A percentile compares a stretch with the other conserved stretches of the same genome.
Conservation (phyloP, 2,329 filamentous ascomycete genomes). For the Harringtonia lauricola region DNA sequence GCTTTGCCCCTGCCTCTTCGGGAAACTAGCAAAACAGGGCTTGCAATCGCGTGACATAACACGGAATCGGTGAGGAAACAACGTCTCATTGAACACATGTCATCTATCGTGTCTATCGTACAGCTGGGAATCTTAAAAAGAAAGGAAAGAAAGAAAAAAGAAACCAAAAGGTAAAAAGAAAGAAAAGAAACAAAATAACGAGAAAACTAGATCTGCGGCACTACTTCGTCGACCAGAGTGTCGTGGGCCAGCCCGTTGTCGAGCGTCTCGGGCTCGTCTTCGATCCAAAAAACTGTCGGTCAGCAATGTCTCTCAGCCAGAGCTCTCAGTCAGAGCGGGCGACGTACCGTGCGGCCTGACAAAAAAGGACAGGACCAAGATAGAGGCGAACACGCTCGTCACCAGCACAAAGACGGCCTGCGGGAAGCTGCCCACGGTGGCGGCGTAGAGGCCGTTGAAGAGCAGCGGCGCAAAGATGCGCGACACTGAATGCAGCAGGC, state of each 20-base stretch:
- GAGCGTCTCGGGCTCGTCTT: no score
- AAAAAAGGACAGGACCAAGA: constrained; percentile 57
- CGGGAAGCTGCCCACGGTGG: constrained; percentile 66
- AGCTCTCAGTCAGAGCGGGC: constrained; percentile 2
- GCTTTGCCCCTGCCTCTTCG: no score
- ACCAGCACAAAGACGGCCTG: constrained; percentile 78
- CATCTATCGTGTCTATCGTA: no score
- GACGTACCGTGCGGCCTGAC: constrained; percentile 66
- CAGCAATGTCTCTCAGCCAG: no score
- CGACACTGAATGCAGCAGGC: constrained; percentile 72
- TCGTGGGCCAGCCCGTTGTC: no score
- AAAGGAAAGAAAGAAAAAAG: neutral
- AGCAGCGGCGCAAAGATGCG: constrained; percentile 68
- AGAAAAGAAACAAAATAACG: neutral
- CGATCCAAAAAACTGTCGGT: no score
- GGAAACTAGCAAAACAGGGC: no score
- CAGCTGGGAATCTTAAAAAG: neutral
- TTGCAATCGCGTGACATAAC: no score
- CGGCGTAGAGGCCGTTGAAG: constrained; percentile 78
- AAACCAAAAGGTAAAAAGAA: neutral
- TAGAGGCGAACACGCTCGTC: constrained; percentile 51
- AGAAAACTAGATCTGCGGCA: constrained; percentile 10
- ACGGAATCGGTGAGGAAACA: no score
- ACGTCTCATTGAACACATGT: no score
- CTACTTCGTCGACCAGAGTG: constrained; percentile 13